These are phyloP conservation scores for Phaeomoniella chlamydospora DNA, from an alignment of 2,329 filamentous ascomycete genomes.

Conservation along the genomic window DNA sequence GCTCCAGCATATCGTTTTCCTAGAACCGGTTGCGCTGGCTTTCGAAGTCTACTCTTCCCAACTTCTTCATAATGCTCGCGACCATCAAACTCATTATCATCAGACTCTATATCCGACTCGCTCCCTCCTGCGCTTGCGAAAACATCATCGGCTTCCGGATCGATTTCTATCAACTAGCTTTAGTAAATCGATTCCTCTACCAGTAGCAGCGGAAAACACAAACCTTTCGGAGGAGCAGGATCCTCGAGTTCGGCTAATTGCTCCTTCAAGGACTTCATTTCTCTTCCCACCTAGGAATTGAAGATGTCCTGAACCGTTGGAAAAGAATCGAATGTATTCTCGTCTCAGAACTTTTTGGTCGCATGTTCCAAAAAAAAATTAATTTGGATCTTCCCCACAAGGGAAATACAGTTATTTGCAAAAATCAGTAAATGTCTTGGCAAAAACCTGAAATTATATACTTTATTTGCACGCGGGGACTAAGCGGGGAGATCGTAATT, in stretches of 20 bases:
- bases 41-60: conserved; percentile 72
- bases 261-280: conserved; percentile 36
- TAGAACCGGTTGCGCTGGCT: conserved; percentile 52
- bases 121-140: background rate
- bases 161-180: background rate
- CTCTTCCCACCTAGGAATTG: too few species aligned
- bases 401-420: too few species aligned
- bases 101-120: conserved; percentile 5
- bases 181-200: background rate
- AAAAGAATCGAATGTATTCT: too few species aligned
- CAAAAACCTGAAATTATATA: too few species aligned
- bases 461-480: too few species aligned
- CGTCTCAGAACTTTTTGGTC: too few species aligned
- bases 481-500: too few species aligned
- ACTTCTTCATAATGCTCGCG: conserved; percentile 80
- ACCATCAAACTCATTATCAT: conserved; percentile 38
- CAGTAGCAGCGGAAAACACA: conserved; percentile 1
- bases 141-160: conserved; percentile 1
- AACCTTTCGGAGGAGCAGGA: conserved; percentile 45
- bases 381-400: too few species aligned
- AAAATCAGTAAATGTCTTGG: too few species aligned
- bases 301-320: too few species aligned
- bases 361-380: too few species aligned
- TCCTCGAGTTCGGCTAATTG: conserved; percentile 50
- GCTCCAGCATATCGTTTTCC: conserved; percentile 72